Evolutionary conservation across 192 early-diverging fungal species (phyloP), one percentile per base, ranked within the genome.

Genomic region (Mortierella hygrophila): DNA sequence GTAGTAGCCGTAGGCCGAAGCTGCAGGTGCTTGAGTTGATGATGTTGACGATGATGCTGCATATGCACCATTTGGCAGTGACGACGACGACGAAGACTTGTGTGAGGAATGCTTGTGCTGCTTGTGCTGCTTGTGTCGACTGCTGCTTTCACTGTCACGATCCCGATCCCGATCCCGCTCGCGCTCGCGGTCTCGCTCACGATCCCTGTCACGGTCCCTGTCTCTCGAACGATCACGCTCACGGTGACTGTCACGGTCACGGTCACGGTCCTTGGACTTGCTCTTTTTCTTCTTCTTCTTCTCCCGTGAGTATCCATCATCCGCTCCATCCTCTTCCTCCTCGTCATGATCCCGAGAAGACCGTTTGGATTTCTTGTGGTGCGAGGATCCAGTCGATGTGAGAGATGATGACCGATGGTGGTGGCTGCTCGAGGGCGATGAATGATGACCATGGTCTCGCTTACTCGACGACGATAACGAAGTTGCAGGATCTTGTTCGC

Each of bases 231-330:
- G 83, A 6, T 86, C 84, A 15, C 79, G 55, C 21, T 86, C 83
- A 35, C 77, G 74, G 32, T 75, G 76, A 6, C 77, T 52, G 15
- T 75, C 74, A 6, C 38, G 60, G 40, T 85, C 82, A 23, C 77
- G 77, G 72, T 85, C 82, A 41, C 57, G 78, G 49, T 79, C 82
- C 72, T 86, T 86, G 63, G 74, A 78, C 38, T 86, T 86, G 68
- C 74, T 79, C 72, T 86, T 86, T 72, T 86, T 86, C 42, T 86
- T 86, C 70, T 80, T 85, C 40, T 85, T 81, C 79, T 81, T 80
- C 18, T 86, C 84, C 4, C 78, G 75, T 1, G 40, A 42, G 26
- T 72, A 55, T 29, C 71, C 75, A 41, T 81, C 84, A 15, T 72
- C 75, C 32, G 65, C 76, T 1, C 77, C 72, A 4, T 80, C 79